A percentile compares a stretch with the other conserved stretches of the same genome.
Evolutionary conservation across 2,329 filamentous ascomycete species (phyloP).

Genomic region (Trichothecium roseum): DNA sequence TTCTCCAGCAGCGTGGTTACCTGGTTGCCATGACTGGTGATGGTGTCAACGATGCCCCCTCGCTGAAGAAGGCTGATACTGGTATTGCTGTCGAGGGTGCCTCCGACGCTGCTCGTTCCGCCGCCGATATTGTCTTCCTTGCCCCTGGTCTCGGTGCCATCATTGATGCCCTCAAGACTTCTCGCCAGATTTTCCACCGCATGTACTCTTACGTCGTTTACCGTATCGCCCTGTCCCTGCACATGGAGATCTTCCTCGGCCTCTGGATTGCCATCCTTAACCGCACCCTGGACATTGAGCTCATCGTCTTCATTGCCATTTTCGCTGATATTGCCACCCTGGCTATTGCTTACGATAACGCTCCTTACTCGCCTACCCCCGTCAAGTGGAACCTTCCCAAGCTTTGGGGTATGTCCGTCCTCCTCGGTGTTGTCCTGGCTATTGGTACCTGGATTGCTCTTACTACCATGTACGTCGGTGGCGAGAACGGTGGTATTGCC

Average conservation of each 20-base stretch:
- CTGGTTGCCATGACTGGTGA: conserved; percentile 95
- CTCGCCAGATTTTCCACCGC: conserved; percentile 89
- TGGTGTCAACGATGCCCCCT: conserved; percentile 88
- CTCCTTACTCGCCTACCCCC: conserved; percentile 72
- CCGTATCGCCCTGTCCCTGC: conserved; percentile 84
- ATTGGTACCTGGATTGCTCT: conserved; percentile 82
- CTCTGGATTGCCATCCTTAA: conserved; percentile 88
- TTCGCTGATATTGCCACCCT: conserved; percentile 89
- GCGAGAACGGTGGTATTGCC: conserved; percentile 69
- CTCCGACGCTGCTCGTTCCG: conserved; percentile 81
- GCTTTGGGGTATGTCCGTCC: conserved; percentile 85
- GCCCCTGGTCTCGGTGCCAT: conserved; percentile 85
- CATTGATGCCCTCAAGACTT: conserved; percentile 86
- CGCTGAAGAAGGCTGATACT: conserved; percentile 90
- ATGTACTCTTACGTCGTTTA: conserved; percentile 97
- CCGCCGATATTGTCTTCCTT: conserved; percentile 89
- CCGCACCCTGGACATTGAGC: conserved; percentile 70
- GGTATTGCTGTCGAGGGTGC: conserved; percentile 92
- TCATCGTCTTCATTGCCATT: conserved; percentile 90
- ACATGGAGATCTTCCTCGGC: conserved; percentile 84
- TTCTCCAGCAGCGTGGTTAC: conserved; percentile 86
- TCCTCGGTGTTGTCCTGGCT: conserved; percentile 72
- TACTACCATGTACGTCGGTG: conserved; percentile 67
- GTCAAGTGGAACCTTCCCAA: conserved; percentile 95
- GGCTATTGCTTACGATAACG: conserved; percentile 89